Evolutionary conservation across 129 eudicot genomes (phyloP).

Genomic region (Flaveria sonorensis): DNA sequence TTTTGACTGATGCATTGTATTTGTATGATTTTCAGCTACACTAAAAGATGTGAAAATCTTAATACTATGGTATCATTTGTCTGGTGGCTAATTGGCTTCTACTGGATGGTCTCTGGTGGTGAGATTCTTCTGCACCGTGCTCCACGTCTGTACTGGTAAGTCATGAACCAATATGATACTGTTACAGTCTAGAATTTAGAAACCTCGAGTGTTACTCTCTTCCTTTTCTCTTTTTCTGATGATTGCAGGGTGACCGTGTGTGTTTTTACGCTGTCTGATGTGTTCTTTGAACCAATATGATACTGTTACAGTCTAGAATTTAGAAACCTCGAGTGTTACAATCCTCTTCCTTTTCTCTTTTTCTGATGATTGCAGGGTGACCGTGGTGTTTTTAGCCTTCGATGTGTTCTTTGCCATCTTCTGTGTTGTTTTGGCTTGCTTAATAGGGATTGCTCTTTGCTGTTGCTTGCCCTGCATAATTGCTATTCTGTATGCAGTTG

Average conservation of each 20-base stretch:
- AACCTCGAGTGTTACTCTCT: background rate
- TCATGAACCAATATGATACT: conserved; percentile 11
- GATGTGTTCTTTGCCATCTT: conserved; percentile 97
- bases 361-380: conserved; percentile 60
- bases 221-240: background rate
- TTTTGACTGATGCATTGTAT: background rate
- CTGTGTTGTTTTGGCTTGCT: conserved; percentile 90
- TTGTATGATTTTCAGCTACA: conserved; percentile 47
- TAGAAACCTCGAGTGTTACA: background rate
- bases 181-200: background rate
- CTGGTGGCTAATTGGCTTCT: conserved; percentile 98
- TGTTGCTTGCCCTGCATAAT: conserved; percentile 99
- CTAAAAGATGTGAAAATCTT: conserved; percentile 74
- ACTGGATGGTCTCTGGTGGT: conserved; percentile 91
- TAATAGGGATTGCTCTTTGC: conserved; percentile 93
- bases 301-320: background rate
- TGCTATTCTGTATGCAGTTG: conserved; percentile 91
- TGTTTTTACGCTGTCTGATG: conserved; percentile 92
- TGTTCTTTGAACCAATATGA: conserved; percentile 57
- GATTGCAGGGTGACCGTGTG: conserved; percentile 82
- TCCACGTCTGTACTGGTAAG: conserved; percentile 91
- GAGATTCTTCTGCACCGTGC: conserved; percentile 70
- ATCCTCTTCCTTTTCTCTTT: background rate
- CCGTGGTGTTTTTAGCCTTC: conserved; percentile 85
- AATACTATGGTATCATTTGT: conserved; percentile 82